Evolutionary conservation across 2,329 filamentous ascomycete species (phyloP).

Genomic region (Dactylonectria macrodidyma): DNA sequence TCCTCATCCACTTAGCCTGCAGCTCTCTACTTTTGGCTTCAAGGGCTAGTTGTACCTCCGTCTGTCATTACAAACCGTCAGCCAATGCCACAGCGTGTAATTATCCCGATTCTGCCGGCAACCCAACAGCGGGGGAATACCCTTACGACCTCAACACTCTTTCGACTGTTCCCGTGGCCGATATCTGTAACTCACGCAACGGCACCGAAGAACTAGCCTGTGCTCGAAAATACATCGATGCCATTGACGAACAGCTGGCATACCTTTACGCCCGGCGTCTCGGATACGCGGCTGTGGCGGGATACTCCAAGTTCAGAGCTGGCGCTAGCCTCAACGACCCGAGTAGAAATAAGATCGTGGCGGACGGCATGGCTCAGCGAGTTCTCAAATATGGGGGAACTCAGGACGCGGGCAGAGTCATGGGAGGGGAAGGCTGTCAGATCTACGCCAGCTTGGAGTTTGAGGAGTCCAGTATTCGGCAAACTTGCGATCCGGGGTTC

Average conservation of each 20-base stretch:
- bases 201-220: conserved; percentile 14
- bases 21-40: not conserved
- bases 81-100: conserved; percentile 7
- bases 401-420: conserved; percentile 28
- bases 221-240: conserved; percentile 37
- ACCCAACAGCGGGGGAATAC: conserved; percentile 1
- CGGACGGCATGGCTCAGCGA: conserved; percentile 32
- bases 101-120: not conserved
- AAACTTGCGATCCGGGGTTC: conserved; percentile 14
- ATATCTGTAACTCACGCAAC: conserved; percentile 19
- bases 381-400: conserved; percentile 36
- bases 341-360: conserved; percentile 26
- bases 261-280: conserved; percentile 36
- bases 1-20: not conserved
- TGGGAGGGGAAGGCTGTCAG: conserved; percentile 38
- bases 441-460: conserved; percentile 38
- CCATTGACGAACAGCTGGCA: conserved; percentile 37
- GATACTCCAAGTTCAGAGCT: conserved; percentile 25
- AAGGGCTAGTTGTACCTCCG: conserved; percentile 9
- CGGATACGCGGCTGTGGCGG: conserved; percentile 36
- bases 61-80: conserved; percentile 9
- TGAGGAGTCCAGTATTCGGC: conserved; percentile 20
- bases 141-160: conserved; percentile 18
- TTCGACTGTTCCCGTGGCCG: conserved; percentile 26
- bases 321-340: conserved; percentile 31